Conservation (phyloP, 108 stramenopile genomes). For the Cyclotella sp. region DNA sequence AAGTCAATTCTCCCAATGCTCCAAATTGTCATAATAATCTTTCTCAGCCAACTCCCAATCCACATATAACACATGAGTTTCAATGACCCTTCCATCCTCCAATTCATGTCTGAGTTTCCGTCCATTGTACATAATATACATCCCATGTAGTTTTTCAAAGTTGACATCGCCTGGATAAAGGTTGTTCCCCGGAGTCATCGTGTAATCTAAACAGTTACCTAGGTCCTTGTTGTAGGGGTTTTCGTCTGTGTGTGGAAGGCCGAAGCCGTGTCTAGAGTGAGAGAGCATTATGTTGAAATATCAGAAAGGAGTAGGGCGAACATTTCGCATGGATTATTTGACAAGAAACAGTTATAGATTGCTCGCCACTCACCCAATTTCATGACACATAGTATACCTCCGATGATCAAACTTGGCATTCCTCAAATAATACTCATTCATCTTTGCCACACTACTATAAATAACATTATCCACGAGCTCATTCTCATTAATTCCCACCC, state of each 20-base stretch:
- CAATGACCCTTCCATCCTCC: slow-evolving; percentile 24
- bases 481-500: slow-evolving; percentile 82
- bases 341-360: too few relatives aligned
- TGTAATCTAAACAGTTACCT: slow-evolving; percentile 84
- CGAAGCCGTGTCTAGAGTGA: slow-evolving; percentile 61
- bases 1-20: too few relatives aligned
- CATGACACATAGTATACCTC: slow-evolving; percentile 48
- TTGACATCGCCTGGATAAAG: slow-evolving; percentile 64
- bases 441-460: slow-evolving; percentile 65
- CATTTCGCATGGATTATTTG: too few relatives aligned
- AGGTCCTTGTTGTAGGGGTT: slow-evolving; percentile 65
- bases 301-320: neutral
- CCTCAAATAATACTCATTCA: slow-evolving; percentile 81
- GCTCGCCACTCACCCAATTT: slow-evolving; percentile 25
- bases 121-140: slow-evolving; percentile 49
- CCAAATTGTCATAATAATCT: too few relatives aligned
- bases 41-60: slow-evolving; percentile 3
- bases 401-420: slow-evolving; percentile 59
- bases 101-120: slow-evolving; percentile 1
- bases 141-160: slow-evolving; percentile 45
- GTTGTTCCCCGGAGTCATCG: slow-evolving; percentile 61
- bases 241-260: slow-evolving; percentile 86
- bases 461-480: slow-evolving; percentile 38
- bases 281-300: neutral
- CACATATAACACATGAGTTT: slow-evolving; percentile 15